Conservation (phyloP, 108 stramenopile genomes). For the Nitzschia palea region DNA sequence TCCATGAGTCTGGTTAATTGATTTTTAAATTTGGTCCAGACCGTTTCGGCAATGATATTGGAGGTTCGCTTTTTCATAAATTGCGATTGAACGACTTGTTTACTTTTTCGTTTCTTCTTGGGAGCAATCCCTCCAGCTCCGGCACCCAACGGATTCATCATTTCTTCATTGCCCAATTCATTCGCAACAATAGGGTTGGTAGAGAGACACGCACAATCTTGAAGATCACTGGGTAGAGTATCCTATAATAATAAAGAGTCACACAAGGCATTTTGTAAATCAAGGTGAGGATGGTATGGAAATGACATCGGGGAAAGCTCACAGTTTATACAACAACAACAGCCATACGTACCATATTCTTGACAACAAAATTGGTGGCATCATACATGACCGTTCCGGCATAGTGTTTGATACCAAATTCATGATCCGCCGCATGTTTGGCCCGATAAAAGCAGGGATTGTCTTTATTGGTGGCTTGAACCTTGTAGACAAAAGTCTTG, state of each 20-base stretch:
- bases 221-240: constrained; percentile 74
- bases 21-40: constrained; percentile 75
- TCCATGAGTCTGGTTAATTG: constrained; percentile 78
- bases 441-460: constrained; percentile 58
- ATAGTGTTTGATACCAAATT: constrained; percentile 91
- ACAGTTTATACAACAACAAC: too few species aligned
- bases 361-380: constrained; percentile 75
- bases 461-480: constrained; percentile 65
- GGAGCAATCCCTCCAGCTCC: not conserved
- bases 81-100: not conserved
- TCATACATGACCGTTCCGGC: constrained; percentile 89
- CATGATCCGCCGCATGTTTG: constrained; percentile 55
- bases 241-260: too few species aligned
- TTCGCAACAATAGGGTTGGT: constrained; percentile 70
- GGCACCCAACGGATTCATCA: constrained; percentile 21
- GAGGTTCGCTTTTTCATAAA: constrained; percentile 22
- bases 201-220: constrained; percentile 60
- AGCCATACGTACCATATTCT: too few species aligned
- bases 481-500: constrained; percentile 82
- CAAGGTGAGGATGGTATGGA: too few species aligned
- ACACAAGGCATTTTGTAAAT: too few species aligned
- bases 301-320: too few species aligned
- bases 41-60: constrained; percentile 50
- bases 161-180: constrained; percentile 49
- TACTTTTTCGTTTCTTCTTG: constrained; percentile 20